Base-by-base conservation (phyloP, 2,329 filamentous ascomycete genomes). In the Trichoderma atrobrunneum region DNA sequence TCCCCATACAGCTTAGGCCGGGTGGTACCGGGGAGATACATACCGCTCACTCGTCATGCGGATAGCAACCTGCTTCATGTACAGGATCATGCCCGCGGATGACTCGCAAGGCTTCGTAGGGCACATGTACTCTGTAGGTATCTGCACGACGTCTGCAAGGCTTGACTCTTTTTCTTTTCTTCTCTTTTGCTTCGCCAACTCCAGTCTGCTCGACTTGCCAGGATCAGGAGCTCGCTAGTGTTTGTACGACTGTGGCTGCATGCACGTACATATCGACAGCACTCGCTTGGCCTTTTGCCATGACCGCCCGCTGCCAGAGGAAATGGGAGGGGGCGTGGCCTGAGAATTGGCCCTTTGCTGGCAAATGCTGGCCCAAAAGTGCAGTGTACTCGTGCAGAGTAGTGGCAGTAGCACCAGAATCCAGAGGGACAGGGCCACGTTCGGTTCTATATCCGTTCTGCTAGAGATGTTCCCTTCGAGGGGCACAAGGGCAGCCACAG, bases 391-490 rank as follows among this genome's bases (percentile, higher is more conserved):
- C 34, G 26, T 59, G 6, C 16, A 30, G 16, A 18, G 18, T 32
- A n/a, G 54, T 10, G 3, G 24, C 4, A 10, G 18, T n/a, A 32
- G 56, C 56, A 32, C 43, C 67, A 54, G 28, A 54, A 67, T n/a
- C 48, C 70, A 67, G 62, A 72, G 39, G n/a, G 24, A 21, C 60
- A 34, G 72, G 60, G 66, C 72, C 71, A 71, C 67, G 67, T 74
- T 71, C 73, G 73, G 71, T 74, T 51, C 67, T 67, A 66, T 67
- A 70, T 63, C 73, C 73, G 70, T 66, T 51, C 34, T 39, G 68
- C 21, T 11, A 62, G 59, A 64, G 48, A 28, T 21, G 18, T 51
- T 39, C 60, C 48, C 43, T 51, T 39, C 43, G 48, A 54, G 30
- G 36, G 24, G 32, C 32, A 61, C 56, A 59, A 28, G 64, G 51